A percentile compares a stretch with the other conserved stretches of the same genome.
Evolutionary conservation across 148 eudicot species (phyloP).

Genomic region (Amaranthus cruentus): DNA sequence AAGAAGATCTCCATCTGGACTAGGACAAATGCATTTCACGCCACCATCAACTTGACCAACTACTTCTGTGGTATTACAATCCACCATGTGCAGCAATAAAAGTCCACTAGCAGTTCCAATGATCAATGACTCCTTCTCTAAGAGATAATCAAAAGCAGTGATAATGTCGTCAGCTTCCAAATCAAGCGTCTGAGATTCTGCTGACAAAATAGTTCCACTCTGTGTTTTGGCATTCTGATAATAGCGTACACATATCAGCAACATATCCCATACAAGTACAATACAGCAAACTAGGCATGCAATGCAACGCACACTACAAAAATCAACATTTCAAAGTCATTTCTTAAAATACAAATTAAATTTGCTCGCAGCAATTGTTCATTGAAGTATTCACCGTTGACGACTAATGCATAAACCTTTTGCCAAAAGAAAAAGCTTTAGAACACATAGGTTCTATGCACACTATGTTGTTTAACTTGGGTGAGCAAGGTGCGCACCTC

Average conservation of each 20-base stretch:
- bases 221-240: slow-evolving; percentile 59
- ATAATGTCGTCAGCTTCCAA: slow-evolving; percentile 68
- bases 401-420: too few relatives aligned
- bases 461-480: too few relatives aligned
- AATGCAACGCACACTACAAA: background rate
- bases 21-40: slow-evolving; percentile 84
- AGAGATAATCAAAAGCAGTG: slow-evolving; percentile 82
- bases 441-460: too few relatives aligned
- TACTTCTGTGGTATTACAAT: slow-evolving; percentile 55
- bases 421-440: too few relatives aligned
- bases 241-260: slow-evolving; percentile 8
- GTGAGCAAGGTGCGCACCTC: too few relatives aligned
- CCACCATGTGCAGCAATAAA: slow-evolving; percentile 60
- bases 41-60: slow-evolving; percentile 97
- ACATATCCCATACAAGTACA: background rate
- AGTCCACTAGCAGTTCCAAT: slow-evolving; percentile 79
- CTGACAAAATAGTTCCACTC: slow-evolving; percentile 36
- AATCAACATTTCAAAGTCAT: background rate
- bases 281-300: background rate
- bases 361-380: too few relatives aligned
- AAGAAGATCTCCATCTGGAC: slow-evolving; percentile 96
- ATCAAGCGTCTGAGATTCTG: slow-evolving; percentile 48
- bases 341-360: too few relatives aligned
- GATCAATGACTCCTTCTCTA: slow-evolving; percentile 92
- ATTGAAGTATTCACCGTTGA: too few relatives aligned